phyloP scores from a whole-genome alignment of 1,284 basidiomycete species.

The Malassezia brasiliensis region DNA sequence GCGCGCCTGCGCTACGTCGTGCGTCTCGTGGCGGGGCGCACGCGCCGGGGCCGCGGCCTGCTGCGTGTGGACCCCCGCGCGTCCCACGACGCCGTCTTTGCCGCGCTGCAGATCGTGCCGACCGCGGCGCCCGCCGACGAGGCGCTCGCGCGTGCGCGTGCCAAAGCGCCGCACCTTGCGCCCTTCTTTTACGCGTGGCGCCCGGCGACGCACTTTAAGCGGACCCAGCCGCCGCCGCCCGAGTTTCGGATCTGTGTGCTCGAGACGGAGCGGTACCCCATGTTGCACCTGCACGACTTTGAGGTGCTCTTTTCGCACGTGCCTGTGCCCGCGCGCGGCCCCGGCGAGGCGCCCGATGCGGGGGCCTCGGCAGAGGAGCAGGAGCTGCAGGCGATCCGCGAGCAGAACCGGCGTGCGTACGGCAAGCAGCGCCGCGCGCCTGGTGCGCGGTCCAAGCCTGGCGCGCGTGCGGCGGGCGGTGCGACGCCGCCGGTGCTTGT shows the following conservation, averaged over 20 bases:
- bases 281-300: slow-evolving; percentile 28
- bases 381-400: slow-evolving; percentile 22
- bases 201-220: slow-evolving; percentile 71
- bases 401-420: slow-evolving; percentile 29
- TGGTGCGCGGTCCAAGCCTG: neutral
- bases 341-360: slow-evolving; percentile 1
- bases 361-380: slow-evolving; percentile 15
- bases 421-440: slow-evolving; percentile 21
- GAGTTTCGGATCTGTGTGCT: slow-evolving; percentile 75
- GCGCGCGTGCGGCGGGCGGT: neutral
- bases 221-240: slow-evolving; percentile 65
- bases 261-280: slow-evolving; percentile 23
- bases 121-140: neutral
- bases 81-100: slow-evolving; percentile 20
- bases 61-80: slow-evolving; percentile 6
- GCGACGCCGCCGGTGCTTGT: neutral
- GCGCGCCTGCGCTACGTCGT: slow-evolving; percentile 1
- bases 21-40: neutral
- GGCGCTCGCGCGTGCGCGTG: slow-evolving; percentile 53
- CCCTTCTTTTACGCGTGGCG: slow-evolving; percentile 84
- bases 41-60: slow-evolving; percentile 5
- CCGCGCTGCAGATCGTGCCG: slow-evolving; percentile 60
- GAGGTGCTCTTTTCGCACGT: slow-evolving; percentile 30
- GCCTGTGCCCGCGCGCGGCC: slow-evolving; percentile 24
- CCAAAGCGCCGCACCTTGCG: neutral